These are phyloP conservation scores for Phaffomyces thermotolerans DNA, from an alignment of 805 yeast genomes.

Conservation along the genomic window DNA sequence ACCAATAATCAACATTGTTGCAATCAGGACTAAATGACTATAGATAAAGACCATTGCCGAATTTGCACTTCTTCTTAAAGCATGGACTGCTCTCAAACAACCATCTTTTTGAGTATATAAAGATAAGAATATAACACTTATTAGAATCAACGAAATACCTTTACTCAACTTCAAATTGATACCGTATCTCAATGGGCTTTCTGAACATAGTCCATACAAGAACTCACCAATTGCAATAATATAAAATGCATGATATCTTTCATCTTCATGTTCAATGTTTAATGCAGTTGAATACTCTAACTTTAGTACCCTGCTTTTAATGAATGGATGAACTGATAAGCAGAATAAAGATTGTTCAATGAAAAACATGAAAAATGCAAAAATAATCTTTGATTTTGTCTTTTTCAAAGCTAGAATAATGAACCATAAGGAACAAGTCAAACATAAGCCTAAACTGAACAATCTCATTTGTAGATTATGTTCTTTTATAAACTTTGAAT, in stretches of 20 bases:
- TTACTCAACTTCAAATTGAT: constrained; percentile 34
- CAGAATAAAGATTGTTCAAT: constrained; percentile 35
- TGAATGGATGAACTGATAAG: constrained; percentile 38
- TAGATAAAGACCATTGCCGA: constrained; percentile 42
- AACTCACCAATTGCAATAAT: constrained; percentile 64
- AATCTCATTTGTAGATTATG: constrained; percentile 44
- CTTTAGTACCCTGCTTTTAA: constrained; percentile 34
- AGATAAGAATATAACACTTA: constrained; percentile 44
- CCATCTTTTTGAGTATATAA: constrained; percentile 52
- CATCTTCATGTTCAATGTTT: constrained; percentile 62
- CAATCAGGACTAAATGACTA: constrained; percentile 45
- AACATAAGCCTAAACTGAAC: constrained; percentile 26
- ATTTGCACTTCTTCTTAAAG: constrained; percentile 40
- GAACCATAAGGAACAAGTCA: constrained; percentile 40
- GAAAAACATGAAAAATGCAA: constrained; percentile 33
- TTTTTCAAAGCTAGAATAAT: constrained; percentile 40
- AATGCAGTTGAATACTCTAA: constrained; percentile 49
- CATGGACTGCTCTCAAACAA: constrained; percentile 40
- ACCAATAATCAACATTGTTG: constrained; percentile 46
- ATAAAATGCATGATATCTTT: constrained; percentile 49
- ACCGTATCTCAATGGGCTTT: constrained; percentile 41
- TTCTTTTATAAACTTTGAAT: constrained; percentile 39
- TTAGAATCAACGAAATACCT: constrained; percentile 40
- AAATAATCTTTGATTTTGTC: constrained; percentile 39
- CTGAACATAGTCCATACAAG: constrained; percentile 44